Percentiles rank a stretch among this genome's conserved stretches.
Conservation (phyloP, 176 grass and related monocot species). For the Puccinellia tenuiflora region DNA sequence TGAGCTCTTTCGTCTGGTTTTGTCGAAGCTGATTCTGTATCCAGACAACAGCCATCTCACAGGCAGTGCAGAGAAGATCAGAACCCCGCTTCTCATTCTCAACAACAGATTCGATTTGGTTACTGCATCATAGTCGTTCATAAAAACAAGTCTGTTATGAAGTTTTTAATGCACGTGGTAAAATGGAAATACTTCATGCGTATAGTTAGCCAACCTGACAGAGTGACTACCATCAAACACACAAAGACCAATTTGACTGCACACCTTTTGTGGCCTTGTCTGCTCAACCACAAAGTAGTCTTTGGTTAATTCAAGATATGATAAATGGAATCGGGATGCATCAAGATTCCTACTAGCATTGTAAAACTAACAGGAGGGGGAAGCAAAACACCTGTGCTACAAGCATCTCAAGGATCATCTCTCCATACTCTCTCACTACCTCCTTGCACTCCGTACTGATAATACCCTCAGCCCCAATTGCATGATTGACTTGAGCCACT, state of each 20-base stretch:
- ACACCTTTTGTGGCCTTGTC: slow-evolving; percentile 64
- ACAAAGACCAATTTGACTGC: slow-evolving; percentile 66
- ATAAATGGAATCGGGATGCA: background rate
- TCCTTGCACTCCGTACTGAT: slow-evolving; percentile 85
- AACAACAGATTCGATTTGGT: slow-evolving; percentile 62
- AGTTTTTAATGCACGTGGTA: background rate
- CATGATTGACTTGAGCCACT: slow-evolving; percentile 85
- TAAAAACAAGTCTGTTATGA: slow-evolving; percentile 1
- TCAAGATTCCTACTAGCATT: background rate
- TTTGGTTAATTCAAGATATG: too few species aligned
- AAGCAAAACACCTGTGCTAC: slow-evolving; percentile 49
- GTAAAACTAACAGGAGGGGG: background rate
- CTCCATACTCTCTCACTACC: slow-evolving; percentile 78
- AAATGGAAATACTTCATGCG: background rate
- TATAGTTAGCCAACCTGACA: slow-evolving; percentile 51
- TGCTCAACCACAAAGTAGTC: slow-evolving; percentile 22
- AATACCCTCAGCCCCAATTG: slow-evolving; percentile 90
- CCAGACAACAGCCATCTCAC: slow-evolving; percentile 94
- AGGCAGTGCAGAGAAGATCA: slow-evolving; percentile 69
- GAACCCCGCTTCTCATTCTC: slow-evolving; percentile 49
- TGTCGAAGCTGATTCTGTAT: slow-evolving; percentile 83
- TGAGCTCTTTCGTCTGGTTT: slow-evolving; percentile 62
- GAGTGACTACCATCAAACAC: slow-evolving; percentile 61
- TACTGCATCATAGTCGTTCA: slow-evolving; percentile 38
- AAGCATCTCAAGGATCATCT: slow-evolving; percentile 71